Conservation (phyloP, 202 grass and related monocot species). For the Elaeis oleifera region DNA sequence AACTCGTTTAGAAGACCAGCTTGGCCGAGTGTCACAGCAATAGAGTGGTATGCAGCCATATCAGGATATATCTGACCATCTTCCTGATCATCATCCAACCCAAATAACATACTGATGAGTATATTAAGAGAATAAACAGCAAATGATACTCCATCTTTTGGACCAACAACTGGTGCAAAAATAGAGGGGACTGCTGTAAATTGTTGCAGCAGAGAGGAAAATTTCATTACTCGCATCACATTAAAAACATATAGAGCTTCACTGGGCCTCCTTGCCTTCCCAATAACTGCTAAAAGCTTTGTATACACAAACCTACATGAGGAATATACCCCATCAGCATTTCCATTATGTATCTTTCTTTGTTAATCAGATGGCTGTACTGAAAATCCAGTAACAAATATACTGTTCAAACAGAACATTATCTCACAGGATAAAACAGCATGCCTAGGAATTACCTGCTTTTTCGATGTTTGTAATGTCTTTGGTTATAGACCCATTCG, state of each 20-base stretch:
- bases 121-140: too few relatives aligned
- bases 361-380: too few relatives aligned
- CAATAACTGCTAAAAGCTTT: slow-evolving; percentile 72
- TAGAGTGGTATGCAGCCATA: slow-evolving; percentile 90
- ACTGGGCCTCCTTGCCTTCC: slow-evolving; percentile 60
- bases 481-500: slow-evolving; percentile 86
- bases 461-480: slow-evolving; percentile 60
- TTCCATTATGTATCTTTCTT: background rate
- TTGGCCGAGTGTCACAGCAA: slow-evolving; percentile 82
- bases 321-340: slow-evolving; percentile 15
- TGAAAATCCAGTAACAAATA: too few relatives aligned
- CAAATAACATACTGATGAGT: too few relatives aligned
- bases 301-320: slow-evolving; percentile 91
- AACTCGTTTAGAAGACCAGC: slow-evolving; percentile 73
- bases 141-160: too few relatives aligned
- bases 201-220: background rate
- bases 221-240: slow-evolving; percentile 50
- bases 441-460: slow-evolving; percentile 51
- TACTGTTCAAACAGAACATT: too few relatives aligned
- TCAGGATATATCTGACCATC: slow-evolving; percentile 88
- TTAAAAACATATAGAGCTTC: slow-evolving; percentile 76
- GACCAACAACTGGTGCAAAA: too few relatives aligned
- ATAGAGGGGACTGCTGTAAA: too few relatives aligned
- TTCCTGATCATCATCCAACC: slow-evolving; percentile 24
- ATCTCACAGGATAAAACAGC: background rate